Conservation (phyloP, 2,329 filamentous ascomycete genomes). For the Fusarium tanahbumbuense region DNA sequence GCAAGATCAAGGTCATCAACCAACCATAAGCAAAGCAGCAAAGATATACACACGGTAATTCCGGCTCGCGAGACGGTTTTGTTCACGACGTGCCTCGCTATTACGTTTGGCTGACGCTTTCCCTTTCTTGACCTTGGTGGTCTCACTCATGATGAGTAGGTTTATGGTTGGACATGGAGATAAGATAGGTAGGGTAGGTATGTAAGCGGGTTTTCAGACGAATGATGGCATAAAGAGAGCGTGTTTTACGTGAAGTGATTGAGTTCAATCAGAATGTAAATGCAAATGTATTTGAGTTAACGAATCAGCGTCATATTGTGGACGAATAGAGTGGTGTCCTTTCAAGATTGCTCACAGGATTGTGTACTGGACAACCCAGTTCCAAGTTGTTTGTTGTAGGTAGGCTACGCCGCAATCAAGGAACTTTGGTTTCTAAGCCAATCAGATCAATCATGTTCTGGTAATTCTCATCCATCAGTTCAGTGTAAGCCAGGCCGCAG, state of each 20-base stretch:
- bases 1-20: neutral
- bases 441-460: constrained; percentile 6
- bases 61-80: constrained; percentile 46
- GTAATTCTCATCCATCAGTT: neutral
- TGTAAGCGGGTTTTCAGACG: neutral
- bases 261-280: neutral
- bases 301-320: neutral
- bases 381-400: neutral
- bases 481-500: neutral
- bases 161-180: neutral
- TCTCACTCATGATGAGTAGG: constrained; percentile 25
- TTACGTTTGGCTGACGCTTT: constrained; percentile 40
- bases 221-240: neutral
- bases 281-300: neutral
- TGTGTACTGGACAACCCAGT: neutral
- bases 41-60: constrained; percentile 49
- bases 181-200: constrained; percentile 3
- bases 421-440: constrained; percentile 6
- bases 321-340: neutral
- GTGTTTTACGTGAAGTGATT: neutral
- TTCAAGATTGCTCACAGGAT: neutral
- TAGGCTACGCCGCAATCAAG: neutral
- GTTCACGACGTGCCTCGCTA: constrained; percentile 43
- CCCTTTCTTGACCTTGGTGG: constrained; percentile 22
- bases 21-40: constrained; percentile 20